phyloP scores from a whole-genome alignment of 306 rosid species.

The Cicer yamashitae region DNA sequence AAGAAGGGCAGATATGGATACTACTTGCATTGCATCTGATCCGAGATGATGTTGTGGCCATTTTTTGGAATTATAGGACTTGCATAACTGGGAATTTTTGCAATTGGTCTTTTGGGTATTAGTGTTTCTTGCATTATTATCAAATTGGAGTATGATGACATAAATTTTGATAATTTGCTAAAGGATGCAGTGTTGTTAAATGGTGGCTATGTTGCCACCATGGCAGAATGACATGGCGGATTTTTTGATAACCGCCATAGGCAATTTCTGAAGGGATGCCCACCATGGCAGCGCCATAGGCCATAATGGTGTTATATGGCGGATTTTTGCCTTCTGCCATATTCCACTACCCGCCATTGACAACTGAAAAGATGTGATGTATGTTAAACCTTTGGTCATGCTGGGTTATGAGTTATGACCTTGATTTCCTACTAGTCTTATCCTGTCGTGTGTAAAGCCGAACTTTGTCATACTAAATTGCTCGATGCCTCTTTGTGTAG shows the following conservation, averaged over 20 bases:
- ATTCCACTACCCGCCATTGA: too few species aligned
- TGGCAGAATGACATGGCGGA: too few species aligned
- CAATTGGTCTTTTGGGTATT: neutral
- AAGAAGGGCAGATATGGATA: neutral
- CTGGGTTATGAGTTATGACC: constrained; percentile 2
- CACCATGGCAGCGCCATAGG: too few species aligned
- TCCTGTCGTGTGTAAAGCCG: neutral
- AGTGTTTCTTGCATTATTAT: constrained; percentile 12
- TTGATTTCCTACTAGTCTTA: constrained; percentile 6
- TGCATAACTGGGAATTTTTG: constrained; percentile 7
- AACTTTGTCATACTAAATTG: constrained; percentile 11
- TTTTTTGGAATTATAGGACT: neutral
- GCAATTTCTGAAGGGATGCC: too few species aligned
- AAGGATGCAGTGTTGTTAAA: neutral
- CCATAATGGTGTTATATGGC: too few species aligned
- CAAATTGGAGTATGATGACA: constrained; percentile 9
- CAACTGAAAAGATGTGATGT: neutral
- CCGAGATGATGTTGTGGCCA: neutral
- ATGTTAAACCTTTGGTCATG: neutral
- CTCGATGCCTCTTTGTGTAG: neutral
- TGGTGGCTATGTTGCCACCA: too few species aligned
- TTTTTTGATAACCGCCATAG: too few species aligned
- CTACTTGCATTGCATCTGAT: neutral
- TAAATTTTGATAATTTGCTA: neutral
- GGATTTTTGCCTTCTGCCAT: too few species aligned